Base-by-base conservation (phyloP, 257 asterid species). In the Avicennia marina region DNA sequence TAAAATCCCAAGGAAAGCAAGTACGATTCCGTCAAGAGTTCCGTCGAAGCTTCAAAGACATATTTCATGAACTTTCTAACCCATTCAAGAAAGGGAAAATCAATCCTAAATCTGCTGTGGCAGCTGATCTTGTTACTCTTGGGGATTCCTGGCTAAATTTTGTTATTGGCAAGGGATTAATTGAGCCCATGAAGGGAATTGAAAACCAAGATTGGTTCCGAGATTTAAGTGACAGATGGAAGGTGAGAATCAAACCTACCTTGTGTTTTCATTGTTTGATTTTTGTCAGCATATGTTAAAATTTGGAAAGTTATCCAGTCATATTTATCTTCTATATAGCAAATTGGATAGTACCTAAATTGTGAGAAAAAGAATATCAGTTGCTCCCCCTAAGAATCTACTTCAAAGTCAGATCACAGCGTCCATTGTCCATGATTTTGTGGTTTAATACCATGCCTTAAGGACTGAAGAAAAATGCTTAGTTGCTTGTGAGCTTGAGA, bases 141-240 rank as follows among this genome's bases (percentile, higher is more conserved):
- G 95, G 96, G 70, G 98, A 88, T 58, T 71, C 95, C n/a, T 91
- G 97, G 98, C 78, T 91, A 50, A 72, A 67, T 74, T 74, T 72
- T 73, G 90, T 90, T 66, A 79, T 88, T 41, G 75, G 68, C 47
- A 76, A 88, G 70, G 91, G 82, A 42, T 71, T 91, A 47, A 75
- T 91, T 75, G 95, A 83, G 68, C 94, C 97, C 39, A 69, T 91
- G 55, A 53, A 73, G 51, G 80, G 81, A 38, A 81, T 76, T 29
- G 95, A 88, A 67, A 76, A 78, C 13, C 78, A 81, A 65, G 81
- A 85, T 21, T 91, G 97, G 97, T 91, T 91, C 66, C 76, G 47
- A 46, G 65, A 62, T 15, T 77, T 91, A 66, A 70, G 81, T 75
- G 84, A 83, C 39, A 78, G 77, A 59, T 91, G 95, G 98, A 91